Conservation (phyloP, 257 asterid genomes). For the Nicotiana attenuata region DNA sequence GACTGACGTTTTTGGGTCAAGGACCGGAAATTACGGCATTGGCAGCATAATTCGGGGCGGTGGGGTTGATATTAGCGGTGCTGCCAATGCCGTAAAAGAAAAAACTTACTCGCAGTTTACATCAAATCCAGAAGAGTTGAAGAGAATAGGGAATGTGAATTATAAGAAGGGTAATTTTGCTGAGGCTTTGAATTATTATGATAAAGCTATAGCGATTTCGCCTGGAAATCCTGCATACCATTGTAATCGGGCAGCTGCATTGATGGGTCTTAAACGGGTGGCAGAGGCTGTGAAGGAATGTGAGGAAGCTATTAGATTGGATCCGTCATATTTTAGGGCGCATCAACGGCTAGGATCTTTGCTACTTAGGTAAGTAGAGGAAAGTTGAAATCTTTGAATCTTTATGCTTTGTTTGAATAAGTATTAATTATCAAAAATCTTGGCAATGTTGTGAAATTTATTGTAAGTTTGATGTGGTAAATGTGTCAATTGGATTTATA, state of each 20-base stretch:
- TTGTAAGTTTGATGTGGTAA: neutral
- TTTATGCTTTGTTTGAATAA: neutral
- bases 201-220: constrained; percentile 47
- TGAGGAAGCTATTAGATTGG: constrained; percentile 63
- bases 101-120: neutral
- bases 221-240: constrained; percentile 50
- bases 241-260: constrained; percentile 59
- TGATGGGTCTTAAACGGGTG: constrained; percentile 45
- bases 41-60: constrained; percentile 69
- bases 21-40: constrained; percentile 57
- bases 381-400: neutral
- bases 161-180: constrained; percentile 49
- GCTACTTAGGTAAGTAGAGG: constrained; percentile 37
- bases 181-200: constrained; percentile 56
- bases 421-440: neutral
- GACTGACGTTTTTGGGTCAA: constrained; percentile 28
- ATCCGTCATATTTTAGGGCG: constrained; percentile 57
- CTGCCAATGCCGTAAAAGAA: constrained; percentile 18
- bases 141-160: constrained; percentile 53
- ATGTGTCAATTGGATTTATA: neutral
- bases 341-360: constrained; percentile 69
- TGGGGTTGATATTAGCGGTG: constrained; percentile 5
- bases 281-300: constrained; percentile 58
- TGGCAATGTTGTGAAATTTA: neutral
- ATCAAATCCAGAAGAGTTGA: constrained; percentile 49